Conservation (phyloP, 495 filamentous ascomycete genomes). For the Aspergillus baeticus region DNA sequence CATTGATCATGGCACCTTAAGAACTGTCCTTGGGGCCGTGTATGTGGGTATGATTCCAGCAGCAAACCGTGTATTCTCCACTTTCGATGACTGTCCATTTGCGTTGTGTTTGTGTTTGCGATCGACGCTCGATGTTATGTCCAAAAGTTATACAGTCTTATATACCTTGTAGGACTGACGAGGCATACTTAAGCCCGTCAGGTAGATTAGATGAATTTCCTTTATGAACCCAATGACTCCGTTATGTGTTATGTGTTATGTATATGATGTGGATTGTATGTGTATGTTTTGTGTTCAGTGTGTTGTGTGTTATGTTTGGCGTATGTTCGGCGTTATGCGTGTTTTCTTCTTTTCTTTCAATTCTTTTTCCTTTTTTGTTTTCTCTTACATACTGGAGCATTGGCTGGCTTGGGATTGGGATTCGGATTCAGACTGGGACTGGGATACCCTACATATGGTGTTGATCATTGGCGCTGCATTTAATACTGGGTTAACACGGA, state of each 20-base stretch:
- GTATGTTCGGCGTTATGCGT: neutral
- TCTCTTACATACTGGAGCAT: neutral
- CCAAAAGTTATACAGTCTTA: constrained; percentile 40
- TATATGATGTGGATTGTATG: constrained; percentile 36
- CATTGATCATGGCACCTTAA: constrained; percentile 76
- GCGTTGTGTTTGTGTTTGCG: constrained; percentile 21
- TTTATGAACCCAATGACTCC: constrained; percentile 38
- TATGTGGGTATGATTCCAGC: constrained; percentile 9
- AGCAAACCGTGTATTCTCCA: constrained; percentile 8
- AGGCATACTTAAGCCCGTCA: constrained; percentile 26
- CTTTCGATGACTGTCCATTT: constrained; percentile 27
- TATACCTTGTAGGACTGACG: constrained; percentile 33
- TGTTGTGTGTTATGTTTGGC: constrained; percentile 19
- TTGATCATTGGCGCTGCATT: constrained; percentile 1
- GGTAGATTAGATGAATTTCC: constrained; percentile 49
- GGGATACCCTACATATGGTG: constrained; percentile 2
- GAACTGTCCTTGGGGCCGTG: constrained; percentile 14
- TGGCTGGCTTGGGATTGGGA: constrained; percentile 3
- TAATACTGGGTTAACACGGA: neutral
- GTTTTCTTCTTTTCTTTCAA: constrained; percentile 9
- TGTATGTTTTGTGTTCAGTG: constrained; percentile 28
- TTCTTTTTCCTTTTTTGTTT: constrained; percentile 9
- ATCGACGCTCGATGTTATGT: constrained; percentile 21
- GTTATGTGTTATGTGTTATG: constrained; percentile 32
- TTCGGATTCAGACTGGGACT: constrained; percentile 1